phyloP scores from a whole-genome alignment of 305 asterid species.

The Fraxinus nigra region DNA sequence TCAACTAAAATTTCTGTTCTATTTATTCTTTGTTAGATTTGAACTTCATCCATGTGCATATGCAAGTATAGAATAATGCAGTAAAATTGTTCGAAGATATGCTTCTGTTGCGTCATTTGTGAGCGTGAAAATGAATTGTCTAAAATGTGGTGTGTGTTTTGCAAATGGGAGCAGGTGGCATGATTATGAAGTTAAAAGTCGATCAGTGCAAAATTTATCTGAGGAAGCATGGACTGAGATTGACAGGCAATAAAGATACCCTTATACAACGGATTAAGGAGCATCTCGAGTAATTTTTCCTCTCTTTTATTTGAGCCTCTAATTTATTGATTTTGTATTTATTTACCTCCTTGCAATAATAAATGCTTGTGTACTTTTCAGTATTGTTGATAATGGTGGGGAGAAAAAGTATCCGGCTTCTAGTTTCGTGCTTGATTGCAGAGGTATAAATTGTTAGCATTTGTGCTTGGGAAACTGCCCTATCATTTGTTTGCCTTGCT shows the following conservation, averaged over 20 bases:
- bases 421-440: constrained; percentile 76
- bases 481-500: background rate
- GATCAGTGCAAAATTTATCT: constrained; percentile 82
- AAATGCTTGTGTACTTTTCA: constrained; percentile 29
- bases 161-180: constrained; percentile 44
- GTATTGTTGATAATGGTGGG: constrained; percentile 67
- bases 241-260: constrained; percentile 70
- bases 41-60: background rate
- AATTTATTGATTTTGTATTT: background rate
- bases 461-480: background rate
- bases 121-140: background rate
- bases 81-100: background rate
- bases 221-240: constrained; percentile 73
- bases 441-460: constrained; percentile 43
- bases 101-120: background rate
- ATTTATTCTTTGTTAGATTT: background rate
- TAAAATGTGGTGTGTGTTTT: background rate
- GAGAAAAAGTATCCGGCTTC: constrained; percentile 70
- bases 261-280: constrained; percentile 71
- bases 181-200: constrained; percentile 62
- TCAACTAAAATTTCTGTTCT: background rate
- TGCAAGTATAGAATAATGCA: background rate
- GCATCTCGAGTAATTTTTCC: constrained; percentile 56
- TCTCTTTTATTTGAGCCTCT: background rate
- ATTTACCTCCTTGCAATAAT: constrained; percentile 13